Percentiles rank a stretch among this genome's conserved stretches.
These are phyloP conservation scores for Lepiota subincarnata DNA, from an alignment of 768 basidiomycete genomes.

Conservation along the genomic window DNA sequence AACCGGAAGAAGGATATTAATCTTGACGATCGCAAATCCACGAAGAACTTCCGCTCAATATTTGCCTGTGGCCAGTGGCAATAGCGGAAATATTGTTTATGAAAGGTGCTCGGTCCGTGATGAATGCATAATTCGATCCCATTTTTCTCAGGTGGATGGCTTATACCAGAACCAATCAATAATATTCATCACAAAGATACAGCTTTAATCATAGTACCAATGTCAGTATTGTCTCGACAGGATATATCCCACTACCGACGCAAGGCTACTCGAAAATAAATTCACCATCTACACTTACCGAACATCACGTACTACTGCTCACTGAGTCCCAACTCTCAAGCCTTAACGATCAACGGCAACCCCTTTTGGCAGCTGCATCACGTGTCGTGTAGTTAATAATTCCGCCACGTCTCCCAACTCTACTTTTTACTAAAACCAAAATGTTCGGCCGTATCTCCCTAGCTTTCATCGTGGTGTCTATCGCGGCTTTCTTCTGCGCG, in stretches of 20 bases:
- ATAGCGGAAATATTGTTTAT: slow-evolving; percentile 1
- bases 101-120: neutral
- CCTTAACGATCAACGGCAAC: too few species aligned
- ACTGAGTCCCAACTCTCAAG: too few species aligned
- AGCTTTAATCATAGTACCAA: neutral
- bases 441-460: slow-evolving; percentile 66
- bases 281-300: neutral
- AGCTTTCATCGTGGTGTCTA: slow-evolving; percentile 54
- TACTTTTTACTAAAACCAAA: slow-evolving; percentile 21
- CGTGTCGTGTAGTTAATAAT: neutral
- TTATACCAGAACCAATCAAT: neutral
- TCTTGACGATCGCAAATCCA: neutral
- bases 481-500: slow-evolving; percentile 68
- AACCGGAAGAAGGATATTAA: slow-evolving; percentile 8
- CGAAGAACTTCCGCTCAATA: neutral
- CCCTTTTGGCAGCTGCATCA: neutral
- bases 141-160: slow-evolving; percentile 1
- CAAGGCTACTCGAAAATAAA: neutral
- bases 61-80: neutral
- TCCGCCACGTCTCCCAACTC: slow-evolving; percentile 26
- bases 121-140: neutral
- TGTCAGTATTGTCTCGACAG: neutral
- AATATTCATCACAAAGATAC: neutral
- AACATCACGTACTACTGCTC: too few species aligned
- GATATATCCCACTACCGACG: neutral